Conservation (phyloP, 2,329 filamentous ascomycete genomes). For the Botrytis squamosa region DNA sequence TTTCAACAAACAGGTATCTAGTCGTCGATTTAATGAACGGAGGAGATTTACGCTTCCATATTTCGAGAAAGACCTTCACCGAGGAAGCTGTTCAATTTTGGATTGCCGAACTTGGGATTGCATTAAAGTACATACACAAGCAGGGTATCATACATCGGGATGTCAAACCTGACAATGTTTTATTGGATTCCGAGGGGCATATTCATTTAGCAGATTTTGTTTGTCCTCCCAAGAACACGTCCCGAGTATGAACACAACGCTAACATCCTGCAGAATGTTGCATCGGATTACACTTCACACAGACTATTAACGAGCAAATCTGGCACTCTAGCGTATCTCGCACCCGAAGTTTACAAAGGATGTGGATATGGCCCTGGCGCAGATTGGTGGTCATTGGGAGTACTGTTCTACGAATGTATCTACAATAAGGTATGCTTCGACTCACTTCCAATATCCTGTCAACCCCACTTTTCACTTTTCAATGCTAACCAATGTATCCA, state of each 20-base stretch:
- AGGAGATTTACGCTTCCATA: constrained; percentile 94
- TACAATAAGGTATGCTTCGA: constrained; percentile 81
- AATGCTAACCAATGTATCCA: constrained; percentile 41
- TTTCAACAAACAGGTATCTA: constrained; percentile 61
- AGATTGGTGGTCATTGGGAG: constrained; percentile 98
- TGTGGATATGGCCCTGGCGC: constrained; percentile 86
- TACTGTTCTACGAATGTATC: constrained; percentile 99
- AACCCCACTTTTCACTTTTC: not conserved
- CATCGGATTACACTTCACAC: constrained; percentile 83
- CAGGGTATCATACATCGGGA: constrained; percentile 90
- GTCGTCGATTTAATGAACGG: constrained; percentile 98
- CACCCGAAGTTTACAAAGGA: constrained; percentile 90
- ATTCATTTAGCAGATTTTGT: constrained; percentile 98
- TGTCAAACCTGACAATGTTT: constrained; percentile 87
- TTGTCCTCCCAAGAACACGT: constrained; percentile 43
- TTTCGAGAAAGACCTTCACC: constrained; percentile 95
- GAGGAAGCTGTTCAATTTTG: constrained; percentile 96
- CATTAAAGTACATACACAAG: constrained; percentile 79
- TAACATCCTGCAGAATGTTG: constrained; percentile 73
- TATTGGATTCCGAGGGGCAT: constrained; percentile 85
- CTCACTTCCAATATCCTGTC: not conserved
- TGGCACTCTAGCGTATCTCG: constrained; percentile 90
- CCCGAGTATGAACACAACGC: constrained; percentile 25
- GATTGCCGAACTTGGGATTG: constrained; percentile 92
- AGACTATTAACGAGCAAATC: constrained; percentile 92